Evolutionary conservation across 306 rosid genomes (phyloP).

Genomic region (Fragaria vesca): DNA sequence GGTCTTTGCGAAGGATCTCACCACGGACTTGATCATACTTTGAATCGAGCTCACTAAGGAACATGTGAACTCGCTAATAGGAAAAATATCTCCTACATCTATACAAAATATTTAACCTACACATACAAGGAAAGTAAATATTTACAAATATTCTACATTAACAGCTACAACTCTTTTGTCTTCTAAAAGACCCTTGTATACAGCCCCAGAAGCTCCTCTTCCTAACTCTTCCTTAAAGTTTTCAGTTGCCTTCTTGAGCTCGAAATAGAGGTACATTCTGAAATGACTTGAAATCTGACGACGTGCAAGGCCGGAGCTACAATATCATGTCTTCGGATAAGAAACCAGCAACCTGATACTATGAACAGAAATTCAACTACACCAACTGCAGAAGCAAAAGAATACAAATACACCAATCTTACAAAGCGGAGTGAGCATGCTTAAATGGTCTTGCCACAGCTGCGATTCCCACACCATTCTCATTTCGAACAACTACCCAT

Average conservation of each 20-base stretch:
- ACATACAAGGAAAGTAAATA: too few species aligned
- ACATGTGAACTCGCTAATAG: too few species aligned
- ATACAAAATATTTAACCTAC: too few species aligned
- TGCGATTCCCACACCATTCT: too few species aligned
- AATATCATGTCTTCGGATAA: constrained; percentile 27
- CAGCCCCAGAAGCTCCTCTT: constrained; percentile 41
- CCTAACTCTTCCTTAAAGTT: constrained; percentile 47
- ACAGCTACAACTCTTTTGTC: constrained; percentile 36
- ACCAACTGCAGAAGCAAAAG: constrained; percentile 1
- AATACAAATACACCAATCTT: constrained; percentile 7
- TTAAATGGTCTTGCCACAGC: too few species aligned
- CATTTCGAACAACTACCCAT: too few species aligned
- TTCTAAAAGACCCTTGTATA: constrained; percentile 35
- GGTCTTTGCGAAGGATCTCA: too few species aligned
- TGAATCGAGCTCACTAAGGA: too few species aligned
- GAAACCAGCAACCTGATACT: constrained; percentile 6
- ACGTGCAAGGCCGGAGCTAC: background rate
- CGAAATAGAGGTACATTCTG: constrained; percentile 33
- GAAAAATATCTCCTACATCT: too few species aligned
- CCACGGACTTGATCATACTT: too few species aligned
- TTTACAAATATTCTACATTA: too few species aligned
- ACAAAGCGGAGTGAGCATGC: background rate
- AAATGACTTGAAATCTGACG: constrained; percentile 5
- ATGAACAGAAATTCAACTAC: background rate
- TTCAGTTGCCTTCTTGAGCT: constrained; percentile 44